Percentiles rank a stretch among this genome's conserved stretches.
Evolutionary conservation across 176 grass and related monocot species (phyloP).

Genomic region (Zea mays): DNA sequence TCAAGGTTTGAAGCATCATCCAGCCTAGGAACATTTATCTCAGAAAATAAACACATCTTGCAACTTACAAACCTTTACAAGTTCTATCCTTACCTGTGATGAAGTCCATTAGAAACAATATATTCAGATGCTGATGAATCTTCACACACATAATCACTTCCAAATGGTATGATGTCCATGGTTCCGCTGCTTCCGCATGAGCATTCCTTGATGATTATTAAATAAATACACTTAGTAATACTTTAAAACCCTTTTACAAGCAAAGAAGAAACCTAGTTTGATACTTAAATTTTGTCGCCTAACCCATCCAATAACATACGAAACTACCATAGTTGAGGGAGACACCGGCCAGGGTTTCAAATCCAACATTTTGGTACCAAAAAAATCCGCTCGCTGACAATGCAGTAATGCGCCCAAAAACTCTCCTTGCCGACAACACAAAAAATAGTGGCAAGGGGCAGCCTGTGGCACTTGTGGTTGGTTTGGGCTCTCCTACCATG

Average conservation of each 20-base stretch:
- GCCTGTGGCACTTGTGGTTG: background rate
- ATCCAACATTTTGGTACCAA: background rate
- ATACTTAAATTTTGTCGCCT: background rate
- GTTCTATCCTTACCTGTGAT: conserved; percentile 43
- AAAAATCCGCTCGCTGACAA: background rate
- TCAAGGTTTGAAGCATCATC: conserved; percentile 46
- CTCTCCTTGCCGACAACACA: background rate
- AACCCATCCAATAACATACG: background rate
- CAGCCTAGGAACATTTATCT: conserved; percentile 27
- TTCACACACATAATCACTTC: conserved; percentile 47
- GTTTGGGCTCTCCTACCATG: background rate
- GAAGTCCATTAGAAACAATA: conserved; percentile 55
- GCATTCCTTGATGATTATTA: conserved; percentile 43
- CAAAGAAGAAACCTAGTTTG: background rate
- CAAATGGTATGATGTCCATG: conserved; percentile 48
- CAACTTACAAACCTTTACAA: conserved; percentile 18
- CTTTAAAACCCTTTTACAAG: conserved; percentile 28
- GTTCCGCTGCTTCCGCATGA: conserved; percentile 35
- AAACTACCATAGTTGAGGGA: background rate
- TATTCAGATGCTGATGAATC: conserved; percentile 60
- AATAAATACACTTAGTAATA: conserved; percentile 19
- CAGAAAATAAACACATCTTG: conserved; percentile 12
- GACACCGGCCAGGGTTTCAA: background rate
- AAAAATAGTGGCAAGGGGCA: background rate
- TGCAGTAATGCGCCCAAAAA: background rate